phyloP scores from a whole-genome alignment of 345 rosid species.

The Arabis alpina region DNA sequence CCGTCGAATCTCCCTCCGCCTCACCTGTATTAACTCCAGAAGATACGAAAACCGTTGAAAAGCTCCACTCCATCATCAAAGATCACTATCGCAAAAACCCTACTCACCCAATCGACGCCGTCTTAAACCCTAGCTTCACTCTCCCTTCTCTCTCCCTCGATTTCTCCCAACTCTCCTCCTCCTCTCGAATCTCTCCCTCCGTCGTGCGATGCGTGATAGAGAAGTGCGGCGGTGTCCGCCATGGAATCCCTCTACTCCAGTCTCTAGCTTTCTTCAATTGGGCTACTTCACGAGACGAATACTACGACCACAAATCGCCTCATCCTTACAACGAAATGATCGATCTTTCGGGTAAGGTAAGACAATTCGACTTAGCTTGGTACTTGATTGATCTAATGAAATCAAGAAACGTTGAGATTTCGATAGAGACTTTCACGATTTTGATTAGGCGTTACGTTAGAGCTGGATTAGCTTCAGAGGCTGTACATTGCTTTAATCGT shows the following conservation, averaged over 20 bases:
- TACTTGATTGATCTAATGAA: constrained; percentile 71
- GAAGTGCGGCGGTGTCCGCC: constrained; percentile 69
- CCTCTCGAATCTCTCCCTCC: constrained; percentile 55
- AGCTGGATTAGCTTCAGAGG: constrained; percentile 88
- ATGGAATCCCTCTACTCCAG: constrained; percentile 77
- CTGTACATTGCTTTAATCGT: constrained; percentile 84
- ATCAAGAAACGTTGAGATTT: constrained; percentile 58
- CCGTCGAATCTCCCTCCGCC: constrained; percentile 14
- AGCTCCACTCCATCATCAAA: constrained; percentile 66
- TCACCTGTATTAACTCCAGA: constrained; percentile 47
- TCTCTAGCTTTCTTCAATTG: constrained; percentile 86
- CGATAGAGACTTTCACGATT: constrained; percentile 64
- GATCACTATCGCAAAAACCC: constrained; percentile 87
- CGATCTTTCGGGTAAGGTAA: constrained; percentile 77
- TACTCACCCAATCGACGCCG: constrained; percentile 40
- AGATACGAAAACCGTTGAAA: constrained; percentile 58
- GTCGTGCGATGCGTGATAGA: constrained; percentile 61
- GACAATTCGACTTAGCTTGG: constrained; percentile 85
- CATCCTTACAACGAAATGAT: constrained; percentile 86
- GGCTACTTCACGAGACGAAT: constrained; percentile 54
- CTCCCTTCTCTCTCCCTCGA: constrained; percentile 67
- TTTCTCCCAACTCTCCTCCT: constrained; percentile 56
- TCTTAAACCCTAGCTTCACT: constrained; percentile 52
- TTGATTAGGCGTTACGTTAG: constrained; percentile 81
- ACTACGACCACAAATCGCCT: constrained; percentile 47